Conservation (phyloP, 2,329 filamentous ascomycete species). For the Madurella fahalii region DNA sequence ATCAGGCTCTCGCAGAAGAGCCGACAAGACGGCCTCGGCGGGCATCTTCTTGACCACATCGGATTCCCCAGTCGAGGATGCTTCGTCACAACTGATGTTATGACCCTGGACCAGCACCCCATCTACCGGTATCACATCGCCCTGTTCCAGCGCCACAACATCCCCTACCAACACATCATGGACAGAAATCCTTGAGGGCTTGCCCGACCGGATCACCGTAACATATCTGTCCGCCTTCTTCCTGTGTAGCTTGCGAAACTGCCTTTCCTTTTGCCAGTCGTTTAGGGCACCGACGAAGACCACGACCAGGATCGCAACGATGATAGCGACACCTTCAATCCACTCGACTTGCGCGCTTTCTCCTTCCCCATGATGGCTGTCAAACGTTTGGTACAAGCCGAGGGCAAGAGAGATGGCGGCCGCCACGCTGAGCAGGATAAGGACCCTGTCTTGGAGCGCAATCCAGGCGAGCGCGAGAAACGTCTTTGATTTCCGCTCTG, state of each 20-base stretch:
- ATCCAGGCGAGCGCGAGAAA: conserved; percentile 53
- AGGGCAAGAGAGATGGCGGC: conserved; percentile 65
- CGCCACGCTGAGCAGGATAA: conserved; percentile 65
- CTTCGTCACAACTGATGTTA: conserved; percentile 65
- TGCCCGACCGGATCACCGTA: conserved; percentile 62
- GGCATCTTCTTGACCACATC: conserved; percentile 63
- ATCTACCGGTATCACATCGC: conserved; percentile 63
- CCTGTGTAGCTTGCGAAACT: conserved; percentile 54
- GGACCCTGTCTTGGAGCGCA: conserved; percentile 69
- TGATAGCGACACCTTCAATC: conserved; percentile 52
- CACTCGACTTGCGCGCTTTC: conserved; percentile 32
- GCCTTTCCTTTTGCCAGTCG: conserved; percentile 60
- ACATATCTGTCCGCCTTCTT: conserved; percentile 58
- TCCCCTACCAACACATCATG: conserved; percentile 64
- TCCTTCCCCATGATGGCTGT: conserved; percentile 38
- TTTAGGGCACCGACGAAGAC: conserved; percentile 57
- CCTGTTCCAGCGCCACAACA: conserved; percentile 62
- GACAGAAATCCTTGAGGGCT: conserved; percentile 55
- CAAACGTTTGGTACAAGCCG: conserved; percentile 64
- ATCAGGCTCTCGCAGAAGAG: conserved; percentile 44
- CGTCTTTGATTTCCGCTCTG: conserved; percentile 4
- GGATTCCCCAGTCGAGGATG: conserved; percentile 66
- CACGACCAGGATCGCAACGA: conserved; percentile 58
- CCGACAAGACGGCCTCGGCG: conserved; percentile 54
- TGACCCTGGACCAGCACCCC: conserved; percentile 62